Evolutionary conservation across 345 rosid species (phyloP), one percentile per base, ranked within the genome.

Genomic region (Lagerstroemia speciosa): DNA sequence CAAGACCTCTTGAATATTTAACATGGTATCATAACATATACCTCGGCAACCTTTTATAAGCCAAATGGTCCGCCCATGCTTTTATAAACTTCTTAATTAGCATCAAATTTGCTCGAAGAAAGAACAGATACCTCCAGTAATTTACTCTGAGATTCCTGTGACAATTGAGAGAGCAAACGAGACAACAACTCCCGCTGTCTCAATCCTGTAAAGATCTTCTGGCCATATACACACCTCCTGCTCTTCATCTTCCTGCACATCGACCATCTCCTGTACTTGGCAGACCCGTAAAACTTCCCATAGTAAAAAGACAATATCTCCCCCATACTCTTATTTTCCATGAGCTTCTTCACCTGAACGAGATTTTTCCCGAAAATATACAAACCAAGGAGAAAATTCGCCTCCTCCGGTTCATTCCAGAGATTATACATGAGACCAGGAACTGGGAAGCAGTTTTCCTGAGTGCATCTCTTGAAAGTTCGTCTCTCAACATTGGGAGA

Each of bases 331-430:
- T 84, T 79, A 22, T 69, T 79, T 75, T 77, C 80, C 50, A 86
- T 71, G 70, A 84, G 84, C 34, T 68, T 82, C 80, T 75, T 78
- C 68, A 84, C 85, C 66, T 68, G 69, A 73, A 78, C 58, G 57
- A 86, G 83, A 71, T 86, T 82, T 75, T 84, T 86, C 63, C 91
- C 91, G 67, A 82, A 86, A 50, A 86, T 84, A 71, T 86, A 86
- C 65, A 86, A 73, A 48, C 88, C 88, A 69, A 86, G 85, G 65
- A 86, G 74, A 72, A 86, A 82, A 74, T 76, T 48, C 19, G 71
- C 76, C 68, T 73, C 77, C 62, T 84, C 86, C 5, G 36, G 34
- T 62, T 82, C 77, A 24, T 71, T 73, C 85, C 85, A 82, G 63
- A 65, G 16, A 19, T 65, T 78, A 62, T 43, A 62, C 8, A 37